Conservation (phyloP, 2,329 filamentous ascomycete genomes). For the Nakataea oryzae region DNA sequence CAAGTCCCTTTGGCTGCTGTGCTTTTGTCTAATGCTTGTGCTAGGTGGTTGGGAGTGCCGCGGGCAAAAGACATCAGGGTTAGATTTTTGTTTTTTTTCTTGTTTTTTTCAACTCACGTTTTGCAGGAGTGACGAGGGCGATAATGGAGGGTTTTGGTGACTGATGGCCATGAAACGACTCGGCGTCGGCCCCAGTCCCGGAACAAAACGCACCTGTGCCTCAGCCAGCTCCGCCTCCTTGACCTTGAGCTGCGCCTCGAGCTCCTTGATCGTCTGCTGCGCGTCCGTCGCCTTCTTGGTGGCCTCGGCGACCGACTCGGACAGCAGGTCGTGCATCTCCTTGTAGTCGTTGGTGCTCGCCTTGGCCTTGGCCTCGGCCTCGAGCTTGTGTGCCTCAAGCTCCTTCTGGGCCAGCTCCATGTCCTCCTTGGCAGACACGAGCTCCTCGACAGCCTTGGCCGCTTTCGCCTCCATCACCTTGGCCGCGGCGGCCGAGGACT, state of each 20-base stretch:
- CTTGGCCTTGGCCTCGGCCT: constrained; percentile 41
- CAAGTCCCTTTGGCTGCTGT: constrained; percentile 35
- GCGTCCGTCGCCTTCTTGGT: constrained; percentile 29
- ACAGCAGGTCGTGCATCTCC: constrained; percentile 54
- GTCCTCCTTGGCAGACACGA: constrained; percentile 29
- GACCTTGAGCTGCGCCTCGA: constrained; percentile 47
- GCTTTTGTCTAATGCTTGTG: constrained; percentile 29
- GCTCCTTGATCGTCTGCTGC: constrained; percentile 36
- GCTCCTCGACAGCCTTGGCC: constrained; percentile 23
- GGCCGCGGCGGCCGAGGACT: constrained; percentile 21
- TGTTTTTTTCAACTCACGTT: neutral
- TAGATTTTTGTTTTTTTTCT: neutral
- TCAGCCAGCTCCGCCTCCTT: constrained; percentile 55
- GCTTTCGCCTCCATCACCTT: constrained; percentile 23
- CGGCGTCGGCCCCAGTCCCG: neutral
- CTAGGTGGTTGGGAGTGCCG: neutral
- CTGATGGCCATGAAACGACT: neutral
- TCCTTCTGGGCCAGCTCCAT: constrained; percentile 40
- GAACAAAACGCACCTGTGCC: constrained; percentile 35
- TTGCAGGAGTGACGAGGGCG: constrained; percentile 1
- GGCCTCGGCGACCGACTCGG: constrained; percentile 47
- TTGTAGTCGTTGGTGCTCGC: constrained; percentile 49
- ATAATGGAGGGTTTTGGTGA: neutral
- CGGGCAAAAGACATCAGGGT: neutral
- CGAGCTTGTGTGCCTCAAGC: constrained; percentile 38